These are phyloP conservation scores for Debaryomyces robertsiae DNA, from an alignment of 1,139 yeast genomes.

Conservation along the genomic window DNA sequence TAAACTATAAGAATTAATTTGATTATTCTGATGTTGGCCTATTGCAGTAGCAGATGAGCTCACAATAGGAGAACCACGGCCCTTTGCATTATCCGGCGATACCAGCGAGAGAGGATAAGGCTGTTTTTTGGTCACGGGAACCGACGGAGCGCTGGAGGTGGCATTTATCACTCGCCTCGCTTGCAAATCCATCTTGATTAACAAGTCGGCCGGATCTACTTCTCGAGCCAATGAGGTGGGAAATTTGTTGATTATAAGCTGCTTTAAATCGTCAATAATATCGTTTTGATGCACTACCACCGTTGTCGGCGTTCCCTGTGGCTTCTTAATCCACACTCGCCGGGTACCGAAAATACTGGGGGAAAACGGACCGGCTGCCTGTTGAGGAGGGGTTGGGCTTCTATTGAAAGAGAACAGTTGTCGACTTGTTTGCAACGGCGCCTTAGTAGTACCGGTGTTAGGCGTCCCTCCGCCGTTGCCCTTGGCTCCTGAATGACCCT, in stretches of 20 bases:
- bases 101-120: conserved; percentile 2
- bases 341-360: conserved; percentile 17
- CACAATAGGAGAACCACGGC: conserved; percentile 3
- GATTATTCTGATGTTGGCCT: conserved; percentile 3
- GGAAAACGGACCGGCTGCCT: conserved; percentile 14
- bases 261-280: conserved; percentile 74
- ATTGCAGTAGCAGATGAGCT: conserved; percentile 1
- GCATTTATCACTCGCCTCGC: conserved; percentile 15
- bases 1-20: conserved; percentile 17
- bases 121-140: conserved; percentile 5
- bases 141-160: not conserved
- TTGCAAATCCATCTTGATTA: conserved; percentile 41
- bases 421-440: not conserved
- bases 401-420: conserved; percentile 2
- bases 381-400: conserved; percentile 5
- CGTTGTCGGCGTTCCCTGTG: conserved; percentile 67
- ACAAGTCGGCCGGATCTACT: conserved; percentile 71
- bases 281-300: conserved; percentile 55
- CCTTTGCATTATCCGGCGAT: conserved; percentile 9
- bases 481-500: not conserved
- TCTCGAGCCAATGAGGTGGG: conserved; percentile 66
- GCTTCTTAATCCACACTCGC: conserved; percentile 68
- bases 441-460: not conserved
- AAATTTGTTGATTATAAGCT: conserved; percentile 58
- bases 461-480: not conserved